Evolutionary conservation across 2,329 filamentous ascomycete species (phyloP), one percentile per base, ranked within the genome.

Genomic region (Pseudogymnoascus sp.): DNA sequence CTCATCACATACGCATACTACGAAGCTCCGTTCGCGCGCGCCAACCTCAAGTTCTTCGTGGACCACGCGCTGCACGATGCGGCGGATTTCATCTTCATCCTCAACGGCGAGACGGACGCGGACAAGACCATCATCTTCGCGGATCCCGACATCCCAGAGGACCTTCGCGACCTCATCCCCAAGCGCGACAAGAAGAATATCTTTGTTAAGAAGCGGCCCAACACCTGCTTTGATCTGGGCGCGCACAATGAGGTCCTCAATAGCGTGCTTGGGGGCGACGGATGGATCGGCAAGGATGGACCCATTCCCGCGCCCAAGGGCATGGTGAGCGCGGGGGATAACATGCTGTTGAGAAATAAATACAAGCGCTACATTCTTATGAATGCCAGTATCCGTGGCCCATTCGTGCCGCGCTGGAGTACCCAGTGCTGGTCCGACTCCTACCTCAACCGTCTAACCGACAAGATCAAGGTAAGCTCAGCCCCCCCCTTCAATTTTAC

Each of bases 1-100:
- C 60, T 33, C 21, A 63, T 66, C 61, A 25, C 65, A 33, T 65
- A 66, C 63, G 63, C 60, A 16, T 38, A 66, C 42, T 65, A 62
- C 31, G 50, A 53, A n/a, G 33, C 61, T 4, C n/a, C 7, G 7
- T 59, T 59, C 44, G 38, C 61, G 16, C 61, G 40, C 42, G 23
- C 44, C 5, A 62, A 62, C 7, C 31, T 60, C 40, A 60, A 62
- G 23, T 62, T 62, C 23, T 62, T 62, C 21, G 37, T 62, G 11
- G 18, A 59, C 25, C 50, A 62, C 44, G 61, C 33, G 50, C 25
- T 62, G 18, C 61, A 62, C 61, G 40, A 31, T 12, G 44, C 28
- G 25, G 61, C 42, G 16, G 61, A 62, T 31, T 62, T 56, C 25
- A 38, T 62, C 21, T 62, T 62, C 44, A 62, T 62, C 47, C 61